Percentiles rank a stretch among this genome's conserved stretches.
Conservation (phyloP, 176 grass and related monocot genomes). For the Oropetium thomaeum region DNA sequence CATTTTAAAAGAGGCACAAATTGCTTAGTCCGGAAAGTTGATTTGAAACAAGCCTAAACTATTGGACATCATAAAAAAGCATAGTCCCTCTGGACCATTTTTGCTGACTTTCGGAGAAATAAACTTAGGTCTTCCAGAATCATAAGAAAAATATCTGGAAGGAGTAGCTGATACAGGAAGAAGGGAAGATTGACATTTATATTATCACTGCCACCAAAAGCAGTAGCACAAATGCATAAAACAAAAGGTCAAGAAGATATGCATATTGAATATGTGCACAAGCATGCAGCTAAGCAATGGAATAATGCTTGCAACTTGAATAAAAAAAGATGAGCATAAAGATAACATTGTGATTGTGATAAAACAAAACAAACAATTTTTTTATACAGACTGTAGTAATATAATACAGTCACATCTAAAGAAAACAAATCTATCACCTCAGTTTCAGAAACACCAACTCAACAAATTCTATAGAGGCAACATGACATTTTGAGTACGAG, state of each 20-base stretch:
- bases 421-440: not conserved
- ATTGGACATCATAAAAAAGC: conserved; percentile 8
- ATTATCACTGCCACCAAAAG: not conserved
- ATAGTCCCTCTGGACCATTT: too few species aligned
- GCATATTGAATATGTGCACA: conserved; percentile 19
- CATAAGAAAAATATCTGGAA: too few species aligned
- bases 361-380: not conserved
- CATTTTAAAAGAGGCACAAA: not conserved
- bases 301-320: conserved; percentile 18
- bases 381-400: not conserved
- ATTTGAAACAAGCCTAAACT: conserved; percentile 14
- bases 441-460: conserved; percentile 19
- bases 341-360: not conserved
- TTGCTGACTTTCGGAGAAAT: too few species aligned
- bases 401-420: not conserved
- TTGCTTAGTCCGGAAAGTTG: not conserved
- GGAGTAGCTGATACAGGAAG: not conserved
- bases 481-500: conserved; percentile 1
- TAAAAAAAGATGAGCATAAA: not conserved
- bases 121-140: too few species aligned
- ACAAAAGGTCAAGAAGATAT: conserved; percentile 6
- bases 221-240: conserved; percentile 31
- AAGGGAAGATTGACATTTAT: not conserved
- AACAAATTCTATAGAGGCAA: conserved; percentile 10
- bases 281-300: conserved; percentile 9